Evolutionary conservation across 805 yeast genomes (phyloP), one percentile per base, ranked within the genome.

Genomic region (Yarrowia divulgata): DNA sequence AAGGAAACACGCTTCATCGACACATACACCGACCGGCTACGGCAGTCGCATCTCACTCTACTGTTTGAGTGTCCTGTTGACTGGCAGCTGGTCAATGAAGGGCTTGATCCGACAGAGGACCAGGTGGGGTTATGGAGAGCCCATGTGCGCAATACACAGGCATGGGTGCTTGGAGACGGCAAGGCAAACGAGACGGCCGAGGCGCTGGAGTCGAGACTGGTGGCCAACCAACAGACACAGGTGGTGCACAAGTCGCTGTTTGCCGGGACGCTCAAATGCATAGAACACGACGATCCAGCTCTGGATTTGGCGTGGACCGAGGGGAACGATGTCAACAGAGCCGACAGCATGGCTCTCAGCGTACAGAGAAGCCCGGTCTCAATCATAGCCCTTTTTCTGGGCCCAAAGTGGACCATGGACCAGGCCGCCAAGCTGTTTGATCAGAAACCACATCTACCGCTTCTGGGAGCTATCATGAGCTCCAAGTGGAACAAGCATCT

Each of bases 1-100:
- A 63, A 63, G 29, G 68, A 63, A 23, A 63, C 68, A 12, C 57
- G 68, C 12, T 63, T 63, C n/a, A 63, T 63, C 48, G 68, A 63
- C 55, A 63, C 68, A 39, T 63, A 63, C 32, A 63, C 68, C n/a
- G 34, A 16, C 40, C 39, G 23, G 9, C 37, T 63, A 39, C 45
- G 57, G 18, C 57, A 37, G 48, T 16, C 57, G n/a, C 16, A 39
- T 10, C 45, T 63, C 48, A 49, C 68, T 5, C 14, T 63, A 37
- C 39, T 63, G 23, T 48, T 63, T 23, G 68, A 63, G 57, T 63
- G 57, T 40, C 66, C 66, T 13, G 66, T 60, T n/a, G 42, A 60
- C 29, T 60, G 66, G 66, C 45, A 48, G 40, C 32, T 63, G 46
- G 39, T 7, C 14, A 49, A 62, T n/a, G 32, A 23, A 3, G 46